phyloP scores from a whole-genome alignment of 306 rosid genomes.

The Argentina anserina region DNA sequence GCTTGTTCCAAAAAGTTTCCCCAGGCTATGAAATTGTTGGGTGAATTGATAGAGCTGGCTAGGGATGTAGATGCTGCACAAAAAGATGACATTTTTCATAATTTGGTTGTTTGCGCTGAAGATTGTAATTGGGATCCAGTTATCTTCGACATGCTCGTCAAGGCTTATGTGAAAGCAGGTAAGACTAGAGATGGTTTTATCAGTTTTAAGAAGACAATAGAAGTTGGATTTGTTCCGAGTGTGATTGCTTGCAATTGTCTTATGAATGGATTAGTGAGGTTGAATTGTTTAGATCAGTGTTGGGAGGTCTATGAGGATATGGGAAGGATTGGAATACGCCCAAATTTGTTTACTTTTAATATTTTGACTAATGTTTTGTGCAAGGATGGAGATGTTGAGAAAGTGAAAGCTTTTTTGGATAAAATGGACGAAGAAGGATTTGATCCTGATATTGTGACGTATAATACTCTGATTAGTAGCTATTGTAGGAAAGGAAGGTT shows the following conservation, averaged over 20 bases:
- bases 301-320: constrained; percentile 88
- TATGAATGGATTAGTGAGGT: constrained; percentile 55
- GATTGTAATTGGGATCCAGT: constrained; percentile 85
- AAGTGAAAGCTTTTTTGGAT: constrained; percentile 71
- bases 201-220: constrained; percentile 52
- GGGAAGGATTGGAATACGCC: constrained; percentile 74
- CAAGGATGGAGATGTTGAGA: constrained; percentile 52
- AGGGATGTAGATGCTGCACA: constrained; percentile 21
- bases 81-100: constrained; percentile 43
- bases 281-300: constrained; percentile 46
- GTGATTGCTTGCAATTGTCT: constrained; percentile 65
- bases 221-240: constrained; percentile 59
- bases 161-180: constrained; percentile 71
- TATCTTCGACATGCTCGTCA: constrained; percentile 67
- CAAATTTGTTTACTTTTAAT: constrained; percentile 71
- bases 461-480: constrained; percentile 67
- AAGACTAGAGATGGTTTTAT: constrained; percentile 58
- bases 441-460: constrained; percentile 75
- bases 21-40: constrained; percentile 56
- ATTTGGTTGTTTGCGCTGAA: constrained; percentile 43
- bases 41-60: constrained; percentile 52
- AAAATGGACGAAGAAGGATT: constrained; percentile 94
- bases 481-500: constrained; percentile 73
- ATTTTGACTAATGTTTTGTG: constrained; percentile 75
- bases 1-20: constrained; percentile 57